Evolutionary conservation across 1,284 basidiomycete species (phyloP).

Genomic region (Hemileia vastatrix): DNA sequence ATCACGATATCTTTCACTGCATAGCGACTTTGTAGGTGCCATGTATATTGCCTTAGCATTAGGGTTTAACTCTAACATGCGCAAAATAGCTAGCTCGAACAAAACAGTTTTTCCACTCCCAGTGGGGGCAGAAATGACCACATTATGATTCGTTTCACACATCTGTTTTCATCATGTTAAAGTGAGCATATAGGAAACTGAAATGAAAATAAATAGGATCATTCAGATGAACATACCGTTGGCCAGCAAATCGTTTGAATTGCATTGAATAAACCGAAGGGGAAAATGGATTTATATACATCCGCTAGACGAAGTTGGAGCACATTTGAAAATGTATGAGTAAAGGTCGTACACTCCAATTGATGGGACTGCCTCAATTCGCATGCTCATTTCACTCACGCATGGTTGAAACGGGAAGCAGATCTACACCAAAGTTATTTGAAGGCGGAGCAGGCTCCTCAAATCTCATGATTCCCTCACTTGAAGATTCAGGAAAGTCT

Average conservation of each 20-base stretch:
- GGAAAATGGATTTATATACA: constrained; percentile 66
- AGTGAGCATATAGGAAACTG: constrained; percentile 4
- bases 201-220: not conserved
- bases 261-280: constrained; percentile 78
- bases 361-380: too few relatives aligned
- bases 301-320: constrained; percentile 55
- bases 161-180: constrained; percentile 54
- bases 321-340: too few relatives aligned
- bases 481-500: too few relatives aligned
- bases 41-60: constrained; percentile 73
- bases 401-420: too few relatives aligned
- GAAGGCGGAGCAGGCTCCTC: too few relatives aligned
- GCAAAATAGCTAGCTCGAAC: constrained; percentile 82
- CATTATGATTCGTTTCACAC: constrained; percentile 59
- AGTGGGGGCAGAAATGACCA: constrained; percentile 50
- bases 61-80: constrained; percentile 54
- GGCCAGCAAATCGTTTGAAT: constrained; percentile 75
- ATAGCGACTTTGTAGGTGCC: constrained; percentile 78
- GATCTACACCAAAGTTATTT: too few relatives aligned
- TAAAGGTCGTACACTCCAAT: too few relatives aligned
- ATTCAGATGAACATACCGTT: constrained; percentile 50
- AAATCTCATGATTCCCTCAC: too few relatives aligned
- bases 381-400: too few relatives aligned
- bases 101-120: constrained; percentile 51
- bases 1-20: constrained; percentile 70